Evolutionary conservation across 2,329 filamentous ascomycete species (phyloP).

Genomic region (Tolypocladium ovalisporum): DNA sequence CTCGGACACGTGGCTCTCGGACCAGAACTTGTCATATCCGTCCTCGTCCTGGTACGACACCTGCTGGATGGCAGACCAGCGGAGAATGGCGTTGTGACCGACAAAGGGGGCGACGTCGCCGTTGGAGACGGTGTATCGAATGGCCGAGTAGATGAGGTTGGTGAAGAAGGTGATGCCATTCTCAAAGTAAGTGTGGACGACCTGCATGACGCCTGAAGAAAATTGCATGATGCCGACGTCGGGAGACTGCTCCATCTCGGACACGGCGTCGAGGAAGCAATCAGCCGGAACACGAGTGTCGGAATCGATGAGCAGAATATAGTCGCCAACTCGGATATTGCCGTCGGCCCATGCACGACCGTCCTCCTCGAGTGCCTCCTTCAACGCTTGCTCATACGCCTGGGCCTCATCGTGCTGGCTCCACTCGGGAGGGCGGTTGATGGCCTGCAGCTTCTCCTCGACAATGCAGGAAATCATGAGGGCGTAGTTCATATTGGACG

Average conservation of each 20-base stretch:
- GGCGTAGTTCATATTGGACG: slow-evolving; percentile 63
- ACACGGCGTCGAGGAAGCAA: slow-evolving; percentile 68
- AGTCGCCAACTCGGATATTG: slow-evolving; percentile 77
- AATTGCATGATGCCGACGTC: slow-evolving; percentile 73
- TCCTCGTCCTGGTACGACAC: slow-evolving; percentile 60
- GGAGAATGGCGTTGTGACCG: slow-evolving; percentile 68
- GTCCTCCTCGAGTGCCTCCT: slow-evolving; percentile 55
- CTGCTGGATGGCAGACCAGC: slow-evolving; percentile 66
- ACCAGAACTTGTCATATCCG: slow-evolving; percentile 72
- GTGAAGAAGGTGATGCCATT: slow-evolving; percentile 63
- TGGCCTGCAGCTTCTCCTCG: slow-evolving; percentile 52
- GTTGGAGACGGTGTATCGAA: slow-evolving; percentile 66
- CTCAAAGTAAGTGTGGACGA: slow-evolving; percentile 63
- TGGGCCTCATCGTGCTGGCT: slow-evolving; percentile 56
- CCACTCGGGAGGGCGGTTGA: slow-evolving; percentile 51
- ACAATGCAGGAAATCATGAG: slow-evolving; percentile 59
- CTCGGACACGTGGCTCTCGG: slow-evolving; percentile 68
- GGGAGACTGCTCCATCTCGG: slow-evolving; percentile 70
- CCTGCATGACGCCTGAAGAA: slow-evolving; percentile 69
- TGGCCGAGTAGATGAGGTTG: slow-evolving; percentile 66
- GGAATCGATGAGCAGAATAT: slow-evolving; percentile 64
- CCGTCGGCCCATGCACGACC: slow-evolving; percentile 72
- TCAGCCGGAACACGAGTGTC: slow-evolving; percentile 70
- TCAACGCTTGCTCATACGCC: slow-evolving; percentile 55
- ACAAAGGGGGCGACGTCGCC: slow-evolving; percentile 71